Evolutionary conservation across 169 alveolate genomes (phyloP), one percentile per base, ranked within the genome.

Genomic region (Neospora caninum): DNA sequence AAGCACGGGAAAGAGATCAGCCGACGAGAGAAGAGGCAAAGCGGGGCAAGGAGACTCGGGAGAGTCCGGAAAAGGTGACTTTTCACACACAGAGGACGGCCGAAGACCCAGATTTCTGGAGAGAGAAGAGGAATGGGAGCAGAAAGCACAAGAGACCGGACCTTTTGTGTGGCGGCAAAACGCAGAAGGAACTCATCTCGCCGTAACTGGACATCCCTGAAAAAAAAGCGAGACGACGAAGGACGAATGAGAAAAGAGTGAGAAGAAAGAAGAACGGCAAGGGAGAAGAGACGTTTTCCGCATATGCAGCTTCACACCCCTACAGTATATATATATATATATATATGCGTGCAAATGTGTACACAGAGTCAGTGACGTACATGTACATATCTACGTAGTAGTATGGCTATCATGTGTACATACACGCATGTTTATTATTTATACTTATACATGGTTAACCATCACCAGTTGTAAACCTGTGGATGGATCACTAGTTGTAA

Each of bases 171-270:
- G 91, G 94, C 18, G 94, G 91, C 73, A 91, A 42, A 1, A 83
- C 94, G 91, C 94, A 91, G 80, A 91, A 36, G 29, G 94, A 49
- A 36, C 91, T 80, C 20, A 91, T 53, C 43, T 91, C 94, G 22
- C 94, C 94, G 73, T 80, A 91, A 16, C 94, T 43, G 42, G 94
- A 78, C 91, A 88, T 88, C 7, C 94, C 94, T 91, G n/a, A 10
- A 58, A 13, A 25, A 0, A 73, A 16, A 22, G n/a, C 73, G n/a
- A 27, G n/a, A 64, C 25, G 31, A 16, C 34, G n/a, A 20, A 73
- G 27, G n/a, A 4, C 4, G 39, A 31, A 73, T 10, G 43, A 0
- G 84, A 36, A 16, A n/a, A 73, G 27, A n/a, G 27, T 20, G 27
- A 43, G 1, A 43, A n/a, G 84, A 49, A 73, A 34, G 84, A 18